Evolutionary conservation across 345 rosid genomes (phyloP), one percentile per base, ranked within the genome.

Genomic region (Pugionium cornutum): DNA sequence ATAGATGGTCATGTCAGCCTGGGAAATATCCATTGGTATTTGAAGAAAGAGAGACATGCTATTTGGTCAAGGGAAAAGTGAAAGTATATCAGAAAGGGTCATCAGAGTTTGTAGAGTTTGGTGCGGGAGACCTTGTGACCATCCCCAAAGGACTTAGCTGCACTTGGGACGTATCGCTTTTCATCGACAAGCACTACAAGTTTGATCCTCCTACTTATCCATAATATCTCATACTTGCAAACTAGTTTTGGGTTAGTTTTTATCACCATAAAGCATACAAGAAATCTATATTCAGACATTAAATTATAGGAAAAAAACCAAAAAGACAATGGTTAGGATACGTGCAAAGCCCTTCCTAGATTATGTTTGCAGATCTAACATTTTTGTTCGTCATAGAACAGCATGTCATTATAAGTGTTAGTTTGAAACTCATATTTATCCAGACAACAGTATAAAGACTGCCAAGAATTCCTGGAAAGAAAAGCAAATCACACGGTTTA

Each of bases 1-100:
- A 47, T 27, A 89, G 98, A 78, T 89, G 96, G 98, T 96, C 89
- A 2, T 92, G 95, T 79, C 86, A 89, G n/a, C 96, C 95, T 0
- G 98, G 96, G 51, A 92, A 75, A 50, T 89, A 86, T 72, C 91
- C 86, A 77, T 85, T 92, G 52, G 91, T 83, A 58, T 92, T 80
- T 73, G 98, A 87, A 65, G 97, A 96, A 53, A 92, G 81, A 64
- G 89, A 92, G 83, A 92, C 91, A 7, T 92, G 95, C 40, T 89
- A 87, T 69, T 28, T 92, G 70, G 66, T 92, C 76, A 89, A 78
- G 73, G 98, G 98, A 68, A 86, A 84, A 51, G 98, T 92, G 68
- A 92, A 77, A 76, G 96, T 69, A 5, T 87, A 86, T 72, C 75
- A 76, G 39, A 87, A 86, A 79, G 78, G 75, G 9, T 68, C 74